These are phyloP conservation scores for Grigorovia yakushimaensis DNA, from an alignment of 805 yeast genomes.

Conservation along the genomic window DNA sequence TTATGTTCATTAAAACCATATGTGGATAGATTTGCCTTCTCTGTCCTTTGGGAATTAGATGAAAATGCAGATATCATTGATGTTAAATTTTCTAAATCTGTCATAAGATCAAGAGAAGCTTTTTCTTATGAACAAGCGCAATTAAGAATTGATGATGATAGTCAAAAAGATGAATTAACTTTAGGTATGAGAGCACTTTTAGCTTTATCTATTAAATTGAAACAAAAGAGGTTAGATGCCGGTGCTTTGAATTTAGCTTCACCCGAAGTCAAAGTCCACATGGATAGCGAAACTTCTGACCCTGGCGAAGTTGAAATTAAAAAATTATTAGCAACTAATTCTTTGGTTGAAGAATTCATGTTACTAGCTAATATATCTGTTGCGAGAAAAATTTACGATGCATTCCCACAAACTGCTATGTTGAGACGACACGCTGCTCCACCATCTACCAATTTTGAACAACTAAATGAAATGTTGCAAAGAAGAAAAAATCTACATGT, in stretches of 20 bases:
- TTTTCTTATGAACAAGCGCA: constrained; percentile 94
- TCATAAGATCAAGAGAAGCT: constrained; percentile 86
- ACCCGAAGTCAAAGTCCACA: constrained; percentile 94
- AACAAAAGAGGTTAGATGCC: constrained; percentile 77
- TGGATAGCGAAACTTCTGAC: constrained; percentile 95
- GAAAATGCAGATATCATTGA: constrained; percentile 74
- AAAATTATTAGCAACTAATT: constrained; percentile 79
- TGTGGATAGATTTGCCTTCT: constrained; percentile 92
- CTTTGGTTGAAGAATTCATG: constrained; percentile 97
- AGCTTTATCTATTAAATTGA: constrained; percentile 69
- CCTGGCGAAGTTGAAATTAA: constrained; percentile 94
- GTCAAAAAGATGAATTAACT: constrained; percentile 75
- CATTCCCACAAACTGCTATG: constrained; percentile 98
- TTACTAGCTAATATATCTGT: constrained; percentile 93
- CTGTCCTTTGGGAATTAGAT: constrained; percentile 92
- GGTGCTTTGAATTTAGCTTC: constrained; percentile 96
- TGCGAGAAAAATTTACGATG: constrained; percentile 82
- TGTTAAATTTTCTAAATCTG: constrained; percentile 73
- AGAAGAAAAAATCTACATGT: constrained; percentile 68
- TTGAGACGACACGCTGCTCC: constrained; percentile 97
- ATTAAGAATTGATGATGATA: constrained; percentile 69
- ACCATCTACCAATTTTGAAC: constrained; percentile 86
- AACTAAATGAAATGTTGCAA: constrained; percentile 77
- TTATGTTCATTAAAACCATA: constrained; percentile 90
- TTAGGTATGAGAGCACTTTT: constrained; percentile 79